Evolutionary conservation across 2,329 filamentous ascomycete genomes (phyloP).

Genomic region (Aspergillus tubingensis): DNA sequence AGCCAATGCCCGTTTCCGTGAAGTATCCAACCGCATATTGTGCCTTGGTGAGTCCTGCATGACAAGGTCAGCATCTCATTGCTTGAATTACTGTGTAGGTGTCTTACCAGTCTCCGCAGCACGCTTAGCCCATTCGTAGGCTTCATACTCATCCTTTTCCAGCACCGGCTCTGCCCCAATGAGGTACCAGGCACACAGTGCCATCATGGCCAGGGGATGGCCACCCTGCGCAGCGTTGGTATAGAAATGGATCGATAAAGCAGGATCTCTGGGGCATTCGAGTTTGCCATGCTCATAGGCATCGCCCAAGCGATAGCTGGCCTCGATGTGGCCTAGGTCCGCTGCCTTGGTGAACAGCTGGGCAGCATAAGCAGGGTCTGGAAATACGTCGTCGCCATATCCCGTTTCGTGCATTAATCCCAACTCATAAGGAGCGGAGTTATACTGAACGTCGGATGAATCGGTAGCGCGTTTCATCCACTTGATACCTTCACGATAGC

Average conservation of each 20-base stretch:
- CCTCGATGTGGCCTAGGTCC: conserved; percentile 84
- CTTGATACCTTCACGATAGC: conserved; percentile 88
- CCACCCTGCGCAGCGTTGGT: conserved; percentile 85
- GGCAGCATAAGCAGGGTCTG: conserved; percentile 84
- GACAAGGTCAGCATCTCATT: background rate
- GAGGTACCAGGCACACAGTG: conserved; percentile 97
- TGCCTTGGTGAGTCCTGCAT: conserved; percentile 61
- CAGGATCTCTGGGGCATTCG: conserved; percentile 84
- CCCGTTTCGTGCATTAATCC: conserved; percentile 86
- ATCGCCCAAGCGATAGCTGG: conserved; percentile 86
- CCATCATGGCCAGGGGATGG: conserved; percentile 92
- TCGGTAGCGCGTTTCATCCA: conserved; percentile 95
- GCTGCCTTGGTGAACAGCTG: conserved; percentile 94
- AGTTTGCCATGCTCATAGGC: conserved; percentile 92
- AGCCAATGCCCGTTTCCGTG: conserved; percentile 97
- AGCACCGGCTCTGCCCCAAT: conserved; percentile 88
- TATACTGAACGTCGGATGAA: conserved; percentile 87
- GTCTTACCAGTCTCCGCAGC: conserved; percentile 79
- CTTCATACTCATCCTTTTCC: conserved; percentile 93
- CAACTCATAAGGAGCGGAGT: conserved; percentile 87
- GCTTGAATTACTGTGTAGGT: no score
- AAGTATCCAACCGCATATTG: conserved; percentile 96
- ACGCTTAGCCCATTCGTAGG: conserved; percentile 90
- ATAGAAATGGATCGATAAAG: conserved; percentile 95
- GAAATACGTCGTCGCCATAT: conserved; percentile 93